A percentile compares a stretch with the other conserved stretches of the same genome.
Evolutionary conservation across 305 asterid genomes (phyloP).

Genomic region (Nicotiana rustica): DNA sequence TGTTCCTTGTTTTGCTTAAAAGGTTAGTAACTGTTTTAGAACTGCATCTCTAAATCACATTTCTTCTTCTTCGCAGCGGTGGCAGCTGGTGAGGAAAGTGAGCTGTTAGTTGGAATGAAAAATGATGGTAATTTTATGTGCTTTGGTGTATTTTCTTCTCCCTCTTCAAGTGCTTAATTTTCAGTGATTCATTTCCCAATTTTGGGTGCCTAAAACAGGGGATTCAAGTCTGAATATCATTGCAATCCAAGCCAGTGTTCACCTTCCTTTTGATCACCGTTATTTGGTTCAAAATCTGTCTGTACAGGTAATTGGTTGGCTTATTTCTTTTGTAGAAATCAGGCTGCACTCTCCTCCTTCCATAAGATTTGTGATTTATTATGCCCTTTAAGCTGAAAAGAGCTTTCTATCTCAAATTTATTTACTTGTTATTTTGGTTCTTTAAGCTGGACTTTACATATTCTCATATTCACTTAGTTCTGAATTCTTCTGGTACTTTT

Average conservation of each 20-base stretch:
- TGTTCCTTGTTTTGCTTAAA: not conserved
- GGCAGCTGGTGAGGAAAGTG: constrained; percentile 88
- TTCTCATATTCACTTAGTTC: not conserved
- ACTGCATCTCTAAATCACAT: constrained; percentile 30
- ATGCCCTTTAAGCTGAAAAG: not conserved
- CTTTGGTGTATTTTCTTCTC: constrained; percentile 12
- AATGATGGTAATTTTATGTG: constrained; percentile 67
- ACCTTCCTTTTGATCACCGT: constrained; percentile 80
- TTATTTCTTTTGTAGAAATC: not conserved
- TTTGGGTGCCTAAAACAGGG: constrained; percentile 55
- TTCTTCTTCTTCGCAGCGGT: constrained; percentile 60
- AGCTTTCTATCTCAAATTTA: not conserved
- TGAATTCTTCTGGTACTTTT: not conserved
- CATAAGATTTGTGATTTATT: constrained; percentile 22
- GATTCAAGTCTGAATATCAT: constrained; percentile 71
- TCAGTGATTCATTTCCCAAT: constrained; percentile 31
- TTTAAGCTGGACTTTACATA: not conserved
- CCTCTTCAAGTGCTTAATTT: constrained; percentile 13
- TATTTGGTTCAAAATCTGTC: constrained; percentile 91
- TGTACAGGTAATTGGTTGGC: constrained; percentile 62
- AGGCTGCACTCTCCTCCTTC: not conserved
- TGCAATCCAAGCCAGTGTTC: constrained; percentile 87
- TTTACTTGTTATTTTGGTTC: constrained; percentile 25
- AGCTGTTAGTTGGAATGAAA: constrained; percentile 88
- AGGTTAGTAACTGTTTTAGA: not conserved